These are phyloP conservation scores for Botryosphaeria dothidea DNA, from an alignment of 2,329 filamentous ascomycete genomes.

Conservation along the genomic window DNA sequence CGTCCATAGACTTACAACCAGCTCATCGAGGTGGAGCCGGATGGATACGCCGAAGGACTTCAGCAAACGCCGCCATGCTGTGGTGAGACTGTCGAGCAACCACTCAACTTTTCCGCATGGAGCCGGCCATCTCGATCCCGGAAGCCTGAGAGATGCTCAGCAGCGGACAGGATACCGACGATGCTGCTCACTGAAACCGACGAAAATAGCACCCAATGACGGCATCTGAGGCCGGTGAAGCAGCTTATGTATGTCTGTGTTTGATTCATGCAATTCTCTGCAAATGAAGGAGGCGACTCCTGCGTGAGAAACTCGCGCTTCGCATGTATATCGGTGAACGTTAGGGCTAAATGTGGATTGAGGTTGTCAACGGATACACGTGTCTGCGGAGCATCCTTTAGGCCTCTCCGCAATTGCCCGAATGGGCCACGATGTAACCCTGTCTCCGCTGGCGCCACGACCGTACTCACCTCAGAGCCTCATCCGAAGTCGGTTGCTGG, in stretches of 20 bases:
- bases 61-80: conserved; percentile 3
- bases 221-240: background rate
- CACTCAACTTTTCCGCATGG: background rate
- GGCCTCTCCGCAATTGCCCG: conserved; percentile 10
- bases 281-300: conserved; percentile 4
- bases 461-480: conserved; percentile 15
- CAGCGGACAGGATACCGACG: conserved; percentile 8
- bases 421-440: conserved; percentile 17
- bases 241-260: conserved; percentile 3
- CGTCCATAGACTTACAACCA: conserved; percentile 10
- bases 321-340: conserved; percentile 15
- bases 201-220: conserved; percentile 13
- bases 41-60: conserved; percentile 1
- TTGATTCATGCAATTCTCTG: conserved; percentile 14
- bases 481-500: conserved; percentile 12
- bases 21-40: conserved; percentile 15
- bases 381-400: conserved; percentile 17
- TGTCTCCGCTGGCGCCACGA: conserved; percentile 16
- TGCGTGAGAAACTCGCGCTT: conserved; percentile 1
- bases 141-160: background rate
- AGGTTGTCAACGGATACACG: conserved; percentile 19
- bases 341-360: conserved; percentile 14
- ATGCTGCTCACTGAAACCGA: conserved; percentile 13
- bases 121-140: background rate
- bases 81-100: conserved; percentile 11